These are phyloP conservation scores for Suhomyces vadensis DNA, from an alignment of 805 yeast species.

Conservation along the genomic window DNA sequence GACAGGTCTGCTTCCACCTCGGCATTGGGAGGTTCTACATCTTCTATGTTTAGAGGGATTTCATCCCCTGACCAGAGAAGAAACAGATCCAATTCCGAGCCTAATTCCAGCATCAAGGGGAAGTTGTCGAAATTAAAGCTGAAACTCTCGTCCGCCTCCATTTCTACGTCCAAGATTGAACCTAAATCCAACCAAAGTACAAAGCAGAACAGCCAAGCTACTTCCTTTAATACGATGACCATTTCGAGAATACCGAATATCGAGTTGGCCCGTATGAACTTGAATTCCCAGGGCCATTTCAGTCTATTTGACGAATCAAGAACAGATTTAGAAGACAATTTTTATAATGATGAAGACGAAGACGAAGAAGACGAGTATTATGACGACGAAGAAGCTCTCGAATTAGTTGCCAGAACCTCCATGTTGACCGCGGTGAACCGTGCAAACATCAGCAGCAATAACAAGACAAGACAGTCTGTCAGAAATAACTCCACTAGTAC, in stretches of 20 bases:
- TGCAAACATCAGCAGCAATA: background rate
- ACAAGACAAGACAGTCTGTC: background rate
- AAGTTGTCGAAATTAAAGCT: slow-evolving; percentile 22
- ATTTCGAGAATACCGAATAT: slow-evolving; percentile 4
- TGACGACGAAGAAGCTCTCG: slow-evolving; percentile 15
- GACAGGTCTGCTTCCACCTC: background rate
- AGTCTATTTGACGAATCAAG: slow-evolving; percentile 4
- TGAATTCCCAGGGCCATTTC: slow-evolving; percentile 1
- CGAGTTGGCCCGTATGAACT: slow-evolving; percentile 6
- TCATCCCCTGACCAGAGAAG: slow-evolving; percentile 1
- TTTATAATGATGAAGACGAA: slow-evolving; percentile 8
- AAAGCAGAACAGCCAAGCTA: background rate
- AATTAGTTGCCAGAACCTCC: slow-evolving; percentile 4
- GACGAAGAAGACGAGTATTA: slow-evolving; percentile 14
- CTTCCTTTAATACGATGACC: background rate
- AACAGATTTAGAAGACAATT: background rate
- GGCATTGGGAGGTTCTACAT: background rate
- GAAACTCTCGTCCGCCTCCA: background rate
- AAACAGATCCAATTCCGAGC: slow-evolving; percentile 22
- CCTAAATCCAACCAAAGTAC: background rate
- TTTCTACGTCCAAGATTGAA: background rate
- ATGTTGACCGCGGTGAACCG: background rate
- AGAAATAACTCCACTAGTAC: background rate
- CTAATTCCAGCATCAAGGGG: slow-evolving; percentile 18
- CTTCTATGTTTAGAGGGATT: background rate